Evolutionary conservation across 2,329 filamentous ascomycete genomes (phyloP).

Genomic region (Ophiosphaerella narmari): DNA sequence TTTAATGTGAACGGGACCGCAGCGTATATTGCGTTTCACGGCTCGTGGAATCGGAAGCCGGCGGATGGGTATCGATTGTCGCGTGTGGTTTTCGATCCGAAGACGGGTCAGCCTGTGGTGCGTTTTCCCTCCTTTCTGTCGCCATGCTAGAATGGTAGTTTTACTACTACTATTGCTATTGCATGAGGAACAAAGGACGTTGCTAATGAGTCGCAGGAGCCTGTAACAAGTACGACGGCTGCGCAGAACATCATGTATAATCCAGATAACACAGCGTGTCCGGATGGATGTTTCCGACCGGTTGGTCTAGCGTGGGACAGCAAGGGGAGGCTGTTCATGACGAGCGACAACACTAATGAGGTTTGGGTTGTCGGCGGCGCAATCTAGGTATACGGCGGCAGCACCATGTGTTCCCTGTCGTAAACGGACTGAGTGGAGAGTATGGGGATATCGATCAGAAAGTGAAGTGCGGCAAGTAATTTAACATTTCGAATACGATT

Average conservation of each 20-base stretch:
- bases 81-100: slow-evolving; percentile 26
- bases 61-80: slow-evolving; percentile 26
- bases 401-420: too few relatives aligned
- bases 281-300: slow-evolving; percentile 23
- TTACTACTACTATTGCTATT: not conserved
- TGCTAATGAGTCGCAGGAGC: slow-evolving; percentile 5
- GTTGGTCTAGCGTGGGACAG: slow-evolving; percentile 20
- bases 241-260: slow-evolving; percentile 27
- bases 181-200: not conserved
- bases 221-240: slow-evolving; percentile 18
- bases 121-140: not conserved
- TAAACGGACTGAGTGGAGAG: too few relatives aligned
- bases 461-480: too few relatives aligned
- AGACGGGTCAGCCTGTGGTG: slow-evolving; percentile 19
- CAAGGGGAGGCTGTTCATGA: slow-evolving; percentile 25
- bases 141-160: too few relatives aligned
- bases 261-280: slow-evolving; percentile 16
- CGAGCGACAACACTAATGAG: slow-evolving; percentile 25
- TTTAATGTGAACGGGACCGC: slow-evolving; percentile 61
- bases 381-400: not conserved
- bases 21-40: slow-evolving; percentile 71
- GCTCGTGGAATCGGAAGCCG: slow-evolving; percentile 56
- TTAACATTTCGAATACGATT: too few relatives aligned
- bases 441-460: too few relatives aligned
- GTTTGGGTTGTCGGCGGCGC: slow-evolving; percentile 22